Conservation (phyloP, 495 filamentous ascomycete genomes). For the Astrothelium subdiscretum region DNA sequence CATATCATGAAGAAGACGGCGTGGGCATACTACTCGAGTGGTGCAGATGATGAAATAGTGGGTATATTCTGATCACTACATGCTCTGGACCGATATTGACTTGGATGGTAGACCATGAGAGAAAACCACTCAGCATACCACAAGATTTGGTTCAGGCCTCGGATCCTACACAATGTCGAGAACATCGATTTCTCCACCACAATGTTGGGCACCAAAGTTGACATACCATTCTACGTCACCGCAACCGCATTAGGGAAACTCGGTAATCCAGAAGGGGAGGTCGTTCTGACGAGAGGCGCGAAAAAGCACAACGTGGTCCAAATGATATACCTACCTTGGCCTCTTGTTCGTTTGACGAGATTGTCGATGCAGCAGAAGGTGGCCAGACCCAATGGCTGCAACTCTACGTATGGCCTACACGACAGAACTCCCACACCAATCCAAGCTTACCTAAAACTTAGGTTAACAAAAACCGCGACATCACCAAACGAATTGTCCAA, state of each 20-base stretch:
- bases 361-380: conserved; percentile 68
- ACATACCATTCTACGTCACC: conserved; percentile 84
- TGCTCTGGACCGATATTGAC: not conserved
- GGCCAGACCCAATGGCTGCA: conserved; percentile 94
- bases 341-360: conserved; percentile 95
- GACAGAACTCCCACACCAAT: not conserved
- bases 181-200: conserved; percentile 74
- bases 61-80: conserved; percentile 19
- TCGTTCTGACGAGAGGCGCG: conserved; percentile 75
- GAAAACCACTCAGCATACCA: conserved; percentile 96
- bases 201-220: conserved; percentile 77
- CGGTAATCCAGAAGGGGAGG: conserved; percentile 79
- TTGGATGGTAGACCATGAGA: conserved; percentile 59
- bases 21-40: conserved; percentile 95
- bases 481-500: conserved; percentile 80
- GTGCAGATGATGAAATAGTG: conserved; percentile 94
- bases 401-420: conserved; percentile 52
- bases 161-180: conserved; percentile 74
- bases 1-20: conserved; percentile 86
- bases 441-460: conserved; percentile 1
- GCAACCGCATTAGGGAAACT: conserved; percentile 89
- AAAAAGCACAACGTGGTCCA: conserved; percentile 79
- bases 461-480: conserved; percentile 84
- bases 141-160: conserved; percentile 93
- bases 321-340: conserved; percentile 99